Conservation (phyloP, 345 rosid genomes). For the Anacardium occidentale region DNA sequence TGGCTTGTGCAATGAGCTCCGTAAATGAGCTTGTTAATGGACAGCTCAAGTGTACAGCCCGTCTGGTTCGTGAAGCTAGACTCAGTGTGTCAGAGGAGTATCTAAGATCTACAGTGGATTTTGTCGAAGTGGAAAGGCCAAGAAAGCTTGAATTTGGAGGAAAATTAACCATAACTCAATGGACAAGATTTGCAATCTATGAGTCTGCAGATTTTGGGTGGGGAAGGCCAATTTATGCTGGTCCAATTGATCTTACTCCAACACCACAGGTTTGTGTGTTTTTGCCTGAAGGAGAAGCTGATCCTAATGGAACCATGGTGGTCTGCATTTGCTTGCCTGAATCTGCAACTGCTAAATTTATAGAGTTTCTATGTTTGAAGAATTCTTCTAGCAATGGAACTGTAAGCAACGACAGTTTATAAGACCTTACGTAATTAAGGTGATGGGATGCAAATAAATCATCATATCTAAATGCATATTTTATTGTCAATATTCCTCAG, state of each 20-base stretch:
- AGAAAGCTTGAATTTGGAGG: conserved; percentile 83
- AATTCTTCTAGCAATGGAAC: conserved; percentile 14
- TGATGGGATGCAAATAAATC: not conserved
- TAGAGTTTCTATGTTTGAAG: conserved; percentile 38
- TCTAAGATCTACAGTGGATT: conserved; percentile 64
- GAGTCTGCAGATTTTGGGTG: conserved; percentile 90
- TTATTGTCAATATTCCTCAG: too few relatives aligned
- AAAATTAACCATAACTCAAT: conserved; percentile 81
- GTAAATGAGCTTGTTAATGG: conserved; percentile 52
- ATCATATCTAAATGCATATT: too few relatives aligned
- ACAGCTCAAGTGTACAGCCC: conserved; percentile 45
- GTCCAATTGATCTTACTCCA: conserved; percentile 83
- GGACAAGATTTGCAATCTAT: conserved; percentile 82
- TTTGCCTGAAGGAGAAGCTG: conserved; percentile 63
- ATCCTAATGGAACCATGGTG: conserved; percentile 55
- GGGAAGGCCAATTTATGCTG: conserved; percentile 82
- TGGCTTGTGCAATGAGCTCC: conserved; percentile 72
- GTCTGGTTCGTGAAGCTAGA: conserved; percentile 64
- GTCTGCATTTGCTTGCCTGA: conserved; percentile 88
- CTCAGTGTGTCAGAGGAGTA: conserved; percentile 69
- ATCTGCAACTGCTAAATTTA: conserved; percentile 48
- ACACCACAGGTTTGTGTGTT: conserved; percentile 90
- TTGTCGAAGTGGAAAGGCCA: conserved; percentile 66
- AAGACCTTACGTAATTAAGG: not conserved
- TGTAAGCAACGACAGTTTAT: not conserved